These are phyloP conservation scores for Fusarium sp. DNA, from an alignment of 2,329 filamentous ascomycete genomes.

Conservation along the genomic window DNA sequence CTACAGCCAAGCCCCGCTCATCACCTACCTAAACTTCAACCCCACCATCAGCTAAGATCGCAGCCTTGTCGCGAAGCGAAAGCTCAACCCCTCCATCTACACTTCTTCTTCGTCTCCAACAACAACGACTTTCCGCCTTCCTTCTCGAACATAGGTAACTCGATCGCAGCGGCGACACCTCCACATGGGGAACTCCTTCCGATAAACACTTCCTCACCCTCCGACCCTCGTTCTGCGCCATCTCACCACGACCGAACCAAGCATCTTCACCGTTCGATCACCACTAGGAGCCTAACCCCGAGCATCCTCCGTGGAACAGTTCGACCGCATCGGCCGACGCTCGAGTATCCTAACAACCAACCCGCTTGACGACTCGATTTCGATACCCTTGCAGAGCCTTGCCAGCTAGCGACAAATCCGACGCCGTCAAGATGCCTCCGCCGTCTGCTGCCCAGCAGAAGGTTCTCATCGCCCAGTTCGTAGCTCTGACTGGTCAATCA, in stretches of 20 bases:
- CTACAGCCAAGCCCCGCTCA: constrained; percentile 20
- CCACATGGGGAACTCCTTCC: background rate
- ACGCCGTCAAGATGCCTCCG: constrained; percentile 47
- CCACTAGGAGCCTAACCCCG: background rate
- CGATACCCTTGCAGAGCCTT: background rate
- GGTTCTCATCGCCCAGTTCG: constrained; percentile 53
- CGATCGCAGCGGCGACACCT: constrained; percentile 8
- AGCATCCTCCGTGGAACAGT: background rate
- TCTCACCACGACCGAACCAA: background rate
- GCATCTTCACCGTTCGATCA: background rate
- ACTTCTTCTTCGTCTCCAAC: constrained; percentile 13
- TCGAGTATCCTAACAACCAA: background rate
- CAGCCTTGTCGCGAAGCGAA: constrained; percentile 41
- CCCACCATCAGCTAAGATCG: constrained; percentile 40
- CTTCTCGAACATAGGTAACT: constrained; percentile 2
- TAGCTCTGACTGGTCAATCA: constrained; percentile 53
- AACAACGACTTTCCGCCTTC: background rate
- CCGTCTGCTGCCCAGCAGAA: constrained; percentile 52
- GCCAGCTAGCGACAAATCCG: background rate
- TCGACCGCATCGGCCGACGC: background rate
- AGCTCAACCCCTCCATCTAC: constrained; percentile 42
- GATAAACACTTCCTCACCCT: background rate
- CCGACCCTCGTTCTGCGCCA: background rate
- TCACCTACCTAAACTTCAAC: constrained; percentile 23
- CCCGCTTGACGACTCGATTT: background rate